Base-by-base conservation (phyloP, 202 grass and related monocot species). In the Miscanthus sacchariflorus region DNA sequence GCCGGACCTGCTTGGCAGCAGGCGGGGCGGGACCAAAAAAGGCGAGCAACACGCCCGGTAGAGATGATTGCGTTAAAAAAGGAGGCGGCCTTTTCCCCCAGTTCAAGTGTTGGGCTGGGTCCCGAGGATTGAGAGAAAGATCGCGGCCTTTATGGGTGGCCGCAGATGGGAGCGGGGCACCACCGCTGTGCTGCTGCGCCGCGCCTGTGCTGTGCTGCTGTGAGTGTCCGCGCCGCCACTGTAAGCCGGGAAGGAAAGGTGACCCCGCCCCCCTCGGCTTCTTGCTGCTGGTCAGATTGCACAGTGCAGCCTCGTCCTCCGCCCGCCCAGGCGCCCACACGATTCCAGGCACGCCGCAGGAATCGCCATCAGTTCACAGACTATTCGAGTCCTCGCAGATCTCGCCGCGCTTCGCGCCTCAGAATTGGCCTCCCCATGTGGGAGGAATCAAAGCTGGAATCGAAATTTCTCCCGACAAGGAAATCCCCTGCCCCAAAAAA, bases 81-180 rank as follows among this genome's bases (percentile, higher is more conserved):
- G 83, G 87, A 80, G 61, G 75, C 68, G 46, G 33, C 66, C 78
- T 78, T 88, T 88, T 43, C 79, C 45, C 52, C 46, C 30, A 30
- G 65, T 33, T 68, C 25, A 12, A 64, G 3, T 64, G 61, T 25
- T 64, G 33, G 36, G 14, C 50, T 84, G 83, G 83, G 83, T 91
- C 86, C 90, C 89, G 72, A 28, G 68, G 87, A 74, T 75, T 78
- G 74, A 80, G 87, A 79, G 80, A 86, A 92, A 92, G 86, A 86
- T 86, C 86, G 44, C 85, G 39, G 68, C 87, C 44, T 92, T 89
- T 82, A 85, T 79, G 68, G 74, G 74, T 61, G 39, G 81, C 74
- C 68, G 74, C 87, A 86, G 79, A 86, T 40, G 52, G 23, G 52
- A 19, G 18, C 44, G 78, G 78, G 49, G 82, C 81, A 48, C 49